These are phyloP conservation scores for Cercospora beticola DNA, from an alignment of 2,329 filamentous ascomycete species.

Conservation along the genomic window DNA sequence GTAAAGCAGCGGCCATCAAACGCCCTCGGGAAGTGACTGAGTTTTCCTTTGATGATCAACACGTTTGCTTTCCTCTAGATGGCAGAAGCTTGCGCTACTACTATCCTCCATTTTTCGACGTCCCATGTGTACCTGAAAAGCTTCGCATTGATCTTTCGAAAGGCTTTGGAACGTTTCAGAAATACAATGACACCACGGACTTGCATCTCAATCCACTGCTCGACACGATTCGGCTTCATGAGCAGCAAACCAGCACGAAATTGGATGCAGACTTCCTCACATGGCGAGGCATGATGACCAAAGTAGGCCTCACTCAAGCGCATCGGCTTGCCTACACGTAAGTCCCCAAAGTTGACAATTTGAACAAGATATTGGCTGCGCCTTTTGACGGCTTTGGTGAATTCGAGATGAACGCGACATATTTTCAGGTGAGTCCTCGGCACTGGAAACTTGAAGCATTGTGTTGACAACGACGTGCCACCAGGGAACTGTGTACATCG, in stretches of 20 bases:
- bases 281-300: slow-evolving; percentile 98
- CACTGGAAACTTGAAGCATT: slow-evolving; percentile 35
- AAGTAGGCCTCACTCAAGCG: slow-evolving; percentile 55
- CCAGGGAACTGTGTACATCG: slow-evolving; percentile 59
- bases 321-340: background rate
- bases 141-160: slow-evolving; percentile 69
- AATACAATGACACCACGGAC: slow-evolving; percentile 80
- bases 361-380: slow-evolving; percentile 71
- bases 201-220: slow-evolving; percentile 85
- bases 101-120: slow-evolving; percentile 56
- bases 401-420: slow-evolving; percentile 96
- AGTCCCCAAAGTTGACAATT: background rate
- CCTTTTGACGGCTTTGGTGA: slow-evolving; percentile 81
- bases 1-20: slow-evolving; percentile 68
- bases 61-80: slow-evolving; percentile 67
- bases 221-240: slow-evolving; percentile 70
- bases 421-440: slow-evolving; percentile 67
- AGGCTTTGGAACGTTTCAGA: slow-evolving; percentile 74
- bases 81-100: slow-evolving; percentile 64
- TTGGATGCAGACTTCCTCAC: slow-evolving; percentile 76
- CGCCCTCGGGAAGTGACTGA: slow-evolving; percentile 82
- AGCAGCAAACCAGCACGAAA: slow-evolving; percentile 56
- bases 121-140: slow-evolving; percentile 24
- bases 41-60: slow-evolving; percentile 90
- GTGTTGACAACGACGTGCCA: slow-evolving; percentile 10